phyloP scores from a whole-genome alignment of 2,329 filamentous ascomycete species.

The Neonectria magnoliae region DNA sequence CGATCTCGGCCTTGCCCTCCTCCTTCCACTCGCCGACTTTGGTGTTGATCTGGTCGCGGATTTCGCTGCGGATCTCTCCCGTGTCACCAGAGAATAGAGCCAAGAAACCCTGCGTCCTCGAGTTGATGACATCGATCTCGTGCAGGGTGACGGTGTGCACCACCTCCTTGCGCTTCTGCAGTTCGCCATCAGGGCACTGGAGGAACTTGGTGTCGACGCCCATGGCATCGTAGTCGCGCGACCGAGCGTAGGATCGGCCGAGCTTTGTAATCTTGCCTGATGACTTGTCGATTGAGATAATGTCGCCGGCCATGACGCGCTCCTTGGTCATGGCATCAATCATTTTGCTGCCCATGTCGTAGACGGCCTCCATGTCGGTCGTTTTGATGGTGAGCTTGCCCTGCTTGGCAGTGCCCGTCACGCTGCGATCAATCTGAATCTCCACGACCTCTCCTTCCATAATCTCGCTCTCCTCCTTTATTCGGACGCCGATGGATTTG shows the following conservation, averaged over 20 bases:
- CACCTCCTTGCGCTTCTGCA: conserved; percentile 96
- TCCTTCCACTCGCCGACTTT: conserved; percentile 99
- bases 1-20: conserved; percentile 98
- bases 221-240: conserved; percentile 98
- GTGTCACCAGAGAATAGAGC: conserved; percentile 98
- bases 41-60: conserved; percentile 98
- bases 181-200: conserved; percentile 95
- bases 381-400: conserved; percentile 99
- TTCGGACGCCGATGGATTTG: conserved; percentile 96
- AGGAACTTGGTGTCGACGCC: conserved; percentile 98
- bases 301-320: conserved; percentile 97
- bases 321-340: conserved; percentile 99
- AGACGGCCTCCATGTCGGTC: conserved; percentile 99
- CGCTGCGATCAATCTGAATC: conserved; percentile 96
- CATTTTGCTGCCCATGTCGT: conserved; percentile 99
- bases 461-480: conserved; percentile 98
- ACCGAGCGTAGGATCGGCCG: conserved; percentile 92
- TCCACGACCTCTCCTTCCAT: conserved; percentile 99
- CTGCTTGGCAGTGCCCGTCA: conserved; percentile 96
- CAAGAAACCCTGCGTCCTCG: conserved; percentile 95
- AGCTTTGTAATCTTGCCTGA: conserved; percentile 98
- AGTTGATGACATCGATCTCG: conserved; percentile 99
- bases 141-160: conserved; percentile 97
- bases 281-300: conserved; percentile 98
- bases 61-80: conserved; percentile 96